Base-by-base conservation (phyloP, 1,284 basidiomycete genomes). In the Trichosporon sp. region DNA sequence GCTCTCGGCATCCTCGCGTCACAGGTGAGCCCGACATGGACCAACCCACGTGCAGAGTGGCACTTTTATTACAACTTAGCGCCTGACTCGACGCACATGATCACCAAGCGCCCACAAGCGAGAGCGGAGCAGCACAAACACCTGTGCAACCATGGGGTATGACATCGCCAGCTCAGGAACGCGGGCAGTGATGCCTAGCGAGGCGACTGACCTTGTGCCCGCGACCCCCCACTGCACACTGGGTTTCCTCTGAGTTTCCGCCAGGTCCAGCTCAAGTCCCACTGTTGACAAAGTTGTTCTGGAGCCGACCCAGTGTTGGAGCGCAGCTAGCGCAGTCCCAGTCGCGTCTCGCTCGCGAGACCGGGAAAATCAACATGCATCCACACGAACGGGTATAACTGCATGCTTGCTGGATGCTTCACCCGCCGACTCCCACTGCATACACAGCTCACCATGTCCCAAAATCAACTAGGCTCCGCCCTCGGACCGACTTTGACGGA, bases 151-250 rank as follows among this genome's bases (percentile, higher is more conserved):
- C 43, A 46, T n/a, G 43, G 14, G 43, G 43, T 46, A 46, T 46
- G 43, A 10, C 43, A 46, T 46, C 4, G 10, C 12, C 10, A 43
- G 4, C 4, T 11, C 16, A 46, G 43, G 43, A 16, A 46, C 43
- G 16, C 43, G 43, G 38, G 38, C 38, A 12, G 38, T 12, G 38
- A 12, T 37, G 35, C 38, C 43, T 11, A n/a, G n/a, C 10, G 14
- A 54, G 51, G 51, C 51, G 51, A 54, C 51, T 54, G 51, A 54
- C 51, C 51, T 54, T 54, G 43, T 11, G 43, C 8, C 38, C 10
- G 8, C 11, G 8, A 12, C 8, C 7, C 38, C 38, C 35, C 35
- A 37, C 35, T 26, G 26, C 35, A 37, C 35, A 37, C 6, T 10
- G 35, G 5, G 35, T 37, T 37, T 37, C 35, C 38, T 1, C 38